A percentile compares a stretch with the other conserved stretches of the same genome.
Conservation (phyloP, 1,284 basidiomycete species). For the Apiotrichum porosum region DNA sequence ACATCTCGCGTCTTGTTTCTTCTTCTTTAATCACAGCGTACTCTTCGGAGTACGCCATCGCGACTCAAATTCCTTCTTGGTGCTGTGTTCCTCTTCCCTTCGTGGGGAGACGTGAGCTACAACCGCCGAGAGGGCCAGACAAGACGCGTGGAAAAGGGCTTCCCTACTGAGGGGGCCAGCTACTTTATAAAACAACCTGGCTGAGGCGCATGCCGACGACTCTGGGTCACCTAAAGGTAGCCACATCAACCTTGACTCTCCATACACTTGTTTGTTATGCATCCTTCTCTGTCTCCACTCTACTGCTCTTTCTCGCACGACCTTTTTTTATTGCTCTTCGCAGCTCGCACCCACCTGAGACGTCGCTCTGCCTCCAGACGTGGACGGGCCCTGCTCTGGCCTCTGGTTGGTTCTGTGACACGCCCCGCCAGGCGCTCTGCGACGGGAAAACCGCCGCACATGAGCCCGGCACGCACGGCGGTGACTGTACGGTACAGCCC, state of each 20-base stretch:
- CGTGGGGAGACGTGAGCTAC: conserved; percentile 10
- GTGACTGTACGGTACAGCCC: too few species aligned
- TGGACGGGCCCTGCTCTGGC: too few species aligned
- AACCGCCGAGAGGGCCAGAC: conserved; percentile 32
- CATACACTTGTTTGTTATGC: too few species aligned
- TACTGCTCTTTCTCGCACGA: too few species aligned
- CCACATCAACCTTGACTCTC: too few species aligned
- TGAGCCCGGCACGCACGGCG: too few species aligned
- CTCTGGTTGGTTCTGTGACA: too few species aligned
- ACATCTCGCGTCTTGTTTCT: conserved; percentile 1
- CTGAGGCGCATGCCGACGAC: conserved; percentile 34
- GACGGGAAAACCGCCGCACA: too few species aligned
- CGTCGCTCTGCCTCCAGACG: too few species aligned
- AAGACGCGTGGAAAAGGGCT: conserved; percentile 31
- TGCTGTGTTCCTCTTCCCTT: conserved; percentile 18
- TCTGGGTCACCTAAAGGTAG: conserved; percentile 44
- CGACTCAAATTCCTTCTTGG: conserved; percentile 30
- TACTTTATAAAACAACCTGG: conserved; percentile 42
- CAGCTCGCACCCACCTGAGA: too few species aligned
- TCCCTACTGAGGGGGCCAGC: conserved; percentile 3
- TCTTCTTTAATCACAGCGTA: conserved; percentile 15
- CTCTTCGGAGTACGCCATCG: conserved; percentile 1
- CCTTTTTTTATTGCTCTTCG: not conserved
- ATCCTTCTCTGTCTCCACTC: too few species aligned
- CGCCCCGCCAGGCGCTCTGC: too few species aligned